A percentile compares a stretch with the other conserved stretches of the same genome.
Conservation (phyloP, 2,329 filamentous ascomycete genomes). For the Tolypocladium pustulatum region DNA sequence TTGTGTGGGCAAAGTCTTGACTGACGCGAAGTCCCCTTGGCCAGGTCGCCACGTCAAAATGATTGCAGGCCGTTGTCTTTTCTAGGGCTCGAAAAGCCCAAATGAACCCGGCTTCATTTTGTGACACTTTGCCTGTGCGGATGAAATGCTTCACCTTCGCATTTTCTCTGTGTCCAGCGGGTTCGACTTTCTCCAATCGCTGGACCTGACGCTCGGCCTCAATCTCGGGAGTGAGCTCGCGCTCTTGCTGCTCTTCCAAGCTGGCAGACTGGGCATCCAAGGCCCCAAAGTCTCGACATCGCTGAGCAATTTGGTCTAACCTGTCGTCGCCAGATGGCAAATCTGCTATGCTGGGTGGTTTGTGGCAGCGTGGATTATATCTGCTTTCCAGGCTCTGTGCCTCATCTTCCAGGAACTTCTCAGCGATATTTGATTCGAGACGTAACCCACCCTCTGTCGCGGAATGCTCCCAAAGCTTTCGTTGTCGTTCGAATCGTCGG, state of each 20-base stretch:
- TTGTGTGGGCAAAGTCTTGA: constrained; percentile 3
- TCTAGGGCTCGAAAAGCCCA: constrained; percentile 5
- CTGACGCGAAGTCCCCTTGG: constrained; percentile 1
- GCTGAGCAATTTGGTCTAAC: not conserved
- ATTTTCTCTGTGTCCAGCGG: constrained; percentile 17
- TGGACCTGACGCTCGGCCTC: constrained; percentile 60
- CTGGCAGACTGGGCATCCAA: not conserved
- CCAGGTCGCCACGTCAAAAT: constrained; percentile 7
- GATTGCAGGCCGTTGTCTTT: constrained; percentile 8
- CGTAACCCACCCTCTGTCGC: not conserved
- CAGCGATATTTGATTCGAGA: not conserved
- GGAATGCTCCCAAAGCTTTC: constrained; percentile 18
- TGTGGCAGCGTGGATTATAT: not conserved
- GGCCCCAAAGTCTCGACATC: not conserved
- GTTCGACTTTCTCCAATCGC: constrained; percentile 40
- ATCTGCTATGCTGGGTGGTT: not conserved
- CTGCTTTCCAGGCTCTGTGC: not conserved
- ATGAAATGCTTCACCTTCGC: constrained; percentile 31
- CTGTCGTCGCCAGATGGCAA: not conserved
- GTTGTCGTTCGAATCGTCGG: constrained; percentile 32
- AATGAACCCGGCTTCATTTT: not conserved
- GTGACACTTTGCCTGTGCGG: constrained; percentile 9
- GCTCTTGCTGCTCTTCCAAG: not conserved
- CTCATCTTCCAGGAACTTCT: not conserved
- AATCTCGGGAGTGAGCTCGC: not conserved